phyloP scores from a whole-genome alignment of 345 rosid species.

The Moricandia arvensis region DNA sequence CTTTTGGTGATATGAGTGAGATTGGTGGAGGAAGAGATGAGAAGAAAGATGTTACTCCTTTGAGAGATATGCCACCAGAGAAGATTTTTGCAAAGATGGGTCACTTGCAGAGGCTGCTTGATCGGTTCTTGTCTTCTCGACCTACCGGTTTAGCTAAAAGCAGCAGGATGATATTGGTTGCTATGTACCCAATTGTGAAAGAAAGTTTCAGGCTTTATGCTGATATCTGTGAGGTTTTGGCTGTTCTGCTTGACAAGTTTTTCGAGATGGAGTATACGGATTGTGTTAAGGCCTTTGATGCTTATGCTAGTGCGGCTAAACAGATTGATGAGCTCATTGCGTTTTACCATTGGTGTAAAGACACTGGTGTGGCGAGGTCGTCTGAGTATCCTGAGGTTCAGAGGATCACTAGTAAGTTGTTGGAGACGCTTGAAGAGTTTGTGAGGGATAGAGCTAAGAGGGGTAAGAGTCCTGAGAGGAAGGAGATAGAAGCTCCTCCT shows the following conservation, averaged over 20 bases:
- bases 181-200: slow-evolving; percentile 67
- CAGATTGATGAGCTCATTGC: slow-evolving; percentile 81
- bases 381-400: slow-evolving; percentile 95
- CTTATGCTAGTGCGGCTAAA: slow-evolving; percentile 65
- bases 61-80: slow-evolving; percentile 74
- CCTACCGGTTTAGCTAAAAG: slow-evolving; percentile 83
- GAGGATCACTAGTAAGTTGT: slow-evolving; percentile 71
- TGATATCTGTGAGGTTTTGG: slow-evolving; percentile 76
- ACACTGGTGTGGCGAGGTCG: slow-evolving; percentile 71
- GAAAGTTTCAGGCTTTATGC: slow-evolving; percentile 87
- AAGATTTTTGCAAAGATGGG: slow-evolving; percentile 79
- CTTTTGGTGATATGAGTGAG: slow-evolving; percentile 72
- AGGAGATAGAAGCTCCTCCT: slow-evolving; percentile 54
- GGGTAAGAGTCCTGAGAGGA: slow-evolving; percentile 71
- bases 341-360: slow-evolving; percentile 80
- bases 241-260: slow-evolving; percentile 76
- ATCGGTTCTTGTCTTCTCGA: slow-evolving; percentile 74
- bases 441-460: slow-evolving; percentile 75
- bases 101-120: slow-evolving; percentile 79
- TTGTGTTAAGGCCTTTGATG: slow-evolving; percentile 81
- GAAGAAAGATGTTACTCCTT: slow-evolving; percentile 46
- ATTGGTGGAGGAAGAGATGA: slow-evolving; percentile 36
- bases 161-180: slow-evolving; percentile 67
- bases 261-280: slow-evolving; percentile 82
- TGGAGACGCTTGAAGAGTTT: slow-evolving; percentile 83